Evolutionary conservation across 169 alveolate species (phyloP).

Genomic region (Eimeria sp.): DNA sequence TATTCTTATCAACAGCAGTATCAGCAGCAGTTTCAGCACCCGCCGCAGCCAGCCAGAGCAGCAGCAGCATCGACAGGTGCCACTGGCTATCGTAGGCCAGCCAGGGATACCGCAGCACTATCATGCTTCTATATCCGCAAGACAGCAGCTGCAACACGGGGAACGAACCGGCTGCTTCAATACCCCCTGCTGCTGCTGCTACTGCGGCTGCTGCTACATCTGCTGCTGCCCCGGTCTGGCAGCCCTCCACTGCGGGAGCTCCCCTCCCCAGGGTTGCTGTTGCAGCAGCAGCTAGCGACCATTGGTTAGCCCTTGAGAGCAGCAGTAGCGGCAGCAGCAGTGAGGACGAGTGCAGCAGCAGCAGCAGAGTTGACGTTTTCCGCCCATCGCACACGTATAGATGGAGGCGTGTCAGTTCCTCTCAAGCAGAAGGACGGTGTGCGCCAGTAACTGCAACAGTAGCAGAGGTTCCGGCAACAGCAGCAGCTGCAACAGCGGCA

Average conservation of each 20-base stretch:
- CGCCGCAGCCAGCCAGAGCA: not conserved
- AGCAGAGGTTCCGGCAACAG: not conserved
- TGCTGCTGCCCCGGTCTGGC: not conserved
- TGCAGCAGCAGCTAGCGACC: not conserved
- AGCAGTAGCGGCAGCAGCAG: constrained; percentile 39
- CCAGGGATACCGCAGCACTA: not conserved
- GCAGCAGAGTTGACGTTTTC: not conserved
- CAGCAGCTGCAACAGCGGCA: not conserved
- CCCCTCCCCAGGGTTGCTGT: constrained; percentile 10
- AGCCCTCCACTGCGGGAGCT: not conserved
- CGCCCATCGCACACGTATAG: not conserved
- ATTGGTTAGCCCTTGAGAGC: not conserved
- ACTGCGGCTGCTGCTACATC: not conserved
- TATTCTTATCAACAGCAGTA: too few species aligned
- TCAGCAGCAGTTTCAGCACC: not conserved
- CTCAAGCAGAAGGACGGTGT: not conserved
- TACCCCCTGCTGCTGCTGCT: too few species aligned
- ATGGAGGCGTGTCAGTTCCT: constrained; percentile 18
- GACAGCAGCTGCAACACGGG: not conserved
- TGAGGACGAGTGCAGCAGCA: not conserved
- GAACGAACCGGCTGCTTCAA: not conserved
- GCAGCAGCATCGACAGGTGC: constrained; percentile 5
- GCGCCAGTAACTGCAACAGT: not conserved
- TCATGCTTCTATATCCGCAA: not conserved
- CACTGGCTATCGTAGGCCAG: not conserved